Evolutionary conservation across 257 asterid genomes (phyloP).

Genomic region (Jasminum sambac): DNA sequence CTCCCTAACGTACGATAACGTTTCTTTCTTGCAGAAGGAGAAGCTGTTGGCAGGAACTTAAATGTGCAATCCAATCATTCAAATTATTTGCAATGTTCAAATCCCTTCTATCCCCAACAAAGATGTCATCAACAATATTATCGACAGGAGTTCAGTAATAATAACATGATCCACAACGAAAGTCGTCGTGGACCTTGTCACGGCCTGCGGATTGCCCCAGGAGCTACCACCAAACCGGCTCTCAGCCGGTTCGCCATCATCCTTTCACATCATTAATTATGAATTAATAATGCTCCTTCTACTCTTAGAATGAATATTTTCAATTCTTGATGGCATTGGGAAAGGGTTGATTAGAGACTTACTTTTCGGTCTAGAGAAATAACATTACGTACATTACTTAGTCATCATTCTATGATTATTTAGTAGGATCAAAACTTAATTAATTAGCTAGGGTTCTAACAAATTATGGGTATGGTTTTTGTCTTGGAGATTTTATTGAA

Average conservation of each 20-base stretch:
- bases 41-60: conserved; percentile 21
- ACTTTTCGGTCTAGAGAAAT: too few relatives aligned
- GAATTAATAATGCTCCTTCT: too few relatives aligned
- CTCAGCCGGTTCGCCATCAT: conserved; percentile 23
- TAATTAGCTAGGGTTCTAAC: not conserved
- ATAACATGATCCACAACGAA: not conserved
- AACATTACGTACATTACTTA: too few relatives aligned
- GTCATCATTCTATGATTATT: too few relatives aligned
- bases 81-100: conserved; percentile 6
- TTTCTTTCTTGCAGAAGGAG: conserved; percentile 23
- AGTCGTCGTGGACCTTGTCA: not conserved
- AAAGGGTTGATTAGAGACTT: too few relatives aligned
- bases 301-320: not conserved
- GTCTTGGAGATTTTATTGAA: not conserved
- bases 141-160: conserved; percentile 3
- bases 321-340: too few relatives aligned
- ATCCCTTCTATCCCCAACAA: not conserved
- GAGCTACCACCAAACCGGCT: conserved; percentile 2
- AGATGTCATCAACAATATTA: not conserved
- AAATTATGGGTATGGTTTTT: not conserved
- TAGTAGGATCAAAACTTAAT: not conserved
- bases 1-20: not conserved
- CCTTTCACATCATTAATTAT: not conserved
- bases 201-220: conserved; percentile 2
- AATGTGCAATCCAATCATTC: conserved; percentile 16